Conservation (phyloP, 2,329 filamentous ascomycete genomes). For the Aspergillus sp. region DNA sequence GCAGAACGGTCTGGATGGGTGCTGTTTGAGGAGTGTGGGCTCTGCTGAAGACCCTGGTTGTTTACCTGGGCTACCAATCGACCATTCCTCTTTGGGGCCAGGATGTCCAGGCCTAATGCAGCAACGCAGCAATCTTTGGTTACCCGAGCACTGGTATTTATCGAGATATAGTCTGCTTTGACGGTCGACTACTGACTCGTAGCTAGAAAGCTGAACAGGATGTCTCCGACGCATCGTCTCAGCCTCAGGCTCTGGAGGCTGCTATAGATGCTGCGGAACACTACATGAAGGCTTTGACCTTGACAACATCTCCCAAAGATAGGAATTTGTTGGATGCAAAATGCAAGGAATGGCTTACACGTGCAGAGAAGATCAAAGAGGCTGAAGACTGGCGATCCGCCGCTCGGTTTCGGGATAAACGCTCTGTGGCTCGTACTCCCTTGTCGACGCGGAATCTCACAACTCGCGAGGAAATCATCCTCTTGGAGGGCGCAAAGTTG, state of each 20-base stretch:
- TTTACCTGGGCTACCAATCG: constrained; percentile 4
- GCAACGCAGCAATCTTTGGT: constrained; percentile 27
- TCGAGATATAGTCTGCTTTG: neutral
- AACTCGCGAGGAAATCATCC: constrained; percentile 71
- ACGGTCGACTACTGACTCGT: constrained; percentile 29
- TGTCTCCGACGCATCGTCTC: constrained; percentile 52
- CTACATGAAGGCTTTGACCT: constrained; percentile 72
- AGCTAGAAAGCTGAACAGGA: constrained; percentile 55
- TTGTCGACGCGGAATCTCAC: constrained; percentile 61
- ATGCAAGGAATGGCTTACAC: constrained; percentile 67
- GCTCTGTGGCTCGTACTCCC: constrained; percentile 46
- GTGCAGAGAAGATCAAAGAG: constrained; percentile 74
- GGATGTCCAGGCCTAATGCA: constrained; percentile 31
- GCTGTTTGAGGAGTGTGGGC: constrained; percentile 9
- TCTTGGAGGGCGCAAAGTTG: constrained; percentile 74
- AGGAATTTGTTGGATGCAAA: constrained; percentile 66
- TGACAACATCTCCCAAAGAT: constrained; percentile 62
- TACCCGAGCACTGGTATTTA: constrained; percentile 32
- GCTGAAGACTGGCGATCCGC: constrained; percentile 31
- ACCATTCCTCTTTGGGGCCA: constrained; percentile 11
- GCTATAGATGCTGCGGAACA: constrained; percentile 76
- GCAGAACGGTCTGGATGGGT: constrained; percentile 3
- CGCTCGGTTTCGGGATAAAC: constrained; percentile 17
- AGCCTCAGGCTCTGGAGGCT: constrained; percentile 68
- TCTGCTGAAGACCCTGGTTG: constrained; percentile 10